These are phyloP conservation scores for Calocybe cyanea DNA, from an alignment of 768 basidiomycete species.

Conservation along the genomic window DNA sequence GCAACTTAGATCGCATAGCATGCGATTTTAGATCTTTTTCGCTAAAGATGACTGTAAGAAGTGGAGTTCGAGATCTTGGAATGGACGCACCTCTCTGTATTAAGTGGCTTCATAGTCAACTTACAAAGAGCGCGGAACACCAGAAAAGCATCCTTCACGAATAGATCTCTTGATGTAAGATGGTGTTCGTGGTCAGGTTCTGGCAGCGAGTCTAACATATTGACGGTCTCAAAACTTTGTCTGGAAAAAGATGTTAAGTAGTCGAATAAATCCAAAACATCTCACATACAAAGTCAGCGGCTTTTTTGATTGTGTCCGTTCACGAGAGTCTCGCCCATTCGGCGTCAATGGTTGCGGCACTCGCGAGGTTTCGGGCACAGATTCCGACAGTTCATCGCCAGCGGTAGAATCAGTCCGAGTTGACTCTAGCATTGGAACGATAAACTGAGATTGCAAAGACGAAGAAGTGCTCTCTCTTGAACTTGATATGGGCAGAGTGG, in stretches of 20 bases:
- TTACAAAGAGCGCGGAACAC: slow-evolving; percentile 97
- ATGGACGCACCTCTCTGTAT: slow-evolving; percentile 76
- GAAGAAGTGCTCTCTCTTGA: slow-evolving; percentile 17
- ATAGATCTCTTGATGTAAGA: slow-evolving; percentile 79
- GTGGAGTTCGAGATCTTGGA: neutral
- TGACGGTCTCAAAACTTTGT: slow-evolving; percentile 31
- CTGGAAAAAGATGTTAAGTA: slow-evolving; percentile 18
- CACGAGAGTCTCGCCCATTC: slow-evolving; percentile 2
- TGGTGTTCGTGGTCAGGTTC: slow-evolving; percentile 37
- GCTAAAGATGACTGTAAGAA: slow-evolving; percentile 33
- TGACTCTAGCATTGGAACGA: slow-evolving; percentile 10
- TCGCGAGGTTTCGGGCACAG: slow-evolving; percentile 5
- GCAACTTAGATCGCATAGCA: slow-evolving; percentile 93
- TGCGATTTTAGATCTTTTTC: slow-evolving; percentile 96
- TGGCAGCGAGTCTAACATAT: slow-evolving; percentile 29
- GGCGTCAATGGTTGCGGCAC: slow-evolving; percentile 7
- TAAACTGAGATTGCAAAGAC: slow-evolving; percentile 13
- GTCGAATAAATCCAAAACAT: neutral
- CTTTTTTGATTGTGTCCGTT: neutral
- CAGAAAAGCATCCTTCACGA: slow-evolving; percentile 96
- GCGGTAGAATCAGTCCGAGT: slow-evolving; percentile 1
- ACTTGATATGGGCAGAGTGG: slow-evolving; percentile 10
- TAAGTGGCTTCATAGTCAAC: slow-evolving; percentile 95
- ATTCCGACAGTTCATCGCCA: slow-evolving; percentile 1
- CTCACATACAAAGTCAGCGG: slow-evolving; percentile 16